phyloP scores from a whole-genome alignment of 164 flowering plant species.

The Magnolia sinica region DNA sequence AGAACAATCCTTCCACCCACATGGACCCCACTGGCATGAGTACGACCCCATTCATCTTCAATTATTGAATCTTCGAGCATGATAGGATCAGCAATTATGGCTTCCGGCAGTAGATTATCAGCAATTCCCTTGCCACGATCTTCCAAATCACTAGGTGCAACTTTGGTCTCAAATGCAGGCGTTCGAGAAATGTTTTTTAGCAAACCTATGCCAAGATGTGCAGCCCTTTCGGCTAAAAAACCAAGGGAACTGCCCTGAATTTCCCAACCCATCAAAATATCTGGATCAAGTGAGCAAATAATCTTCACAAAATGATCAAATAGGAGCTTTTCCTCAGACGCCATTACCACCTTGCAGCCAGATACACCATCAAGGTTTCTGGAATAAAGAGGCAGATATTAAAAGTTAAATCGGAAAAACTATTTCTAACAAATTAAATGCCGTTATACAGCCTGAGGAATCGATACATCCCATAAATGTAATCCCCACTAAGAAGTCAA shows the following conservation, averaged over 20 bases:
- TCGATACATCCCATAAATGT: neutral
- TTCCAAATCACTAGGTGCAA: constrained; percentile 25
- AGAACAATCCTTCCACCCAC: constrained; percentile 93
- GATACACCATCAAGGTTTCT: constrained; percentile 67
- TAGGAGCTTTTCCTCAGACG: constrained; percentile 57
- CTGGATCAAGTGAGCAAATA: constrained; percentile 66
- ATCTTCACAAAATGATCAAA: constrained; percentile 52
- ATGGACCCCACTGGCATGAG: constrained; percentile 96
- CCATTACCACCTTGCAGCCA: constrained; percentile 45
- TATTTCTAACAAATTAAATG: neutral
- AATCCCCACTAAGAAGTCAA: neutral
- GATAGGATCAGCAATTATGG: constrained; percentile 36
- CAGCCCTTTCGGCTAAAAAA: constrained; percentile 91
- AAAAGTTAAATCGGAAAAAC: neutral
- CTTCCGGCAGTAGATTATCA: constrained; percentile 32
- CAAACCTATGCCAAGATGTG: constrained; percentile 66
- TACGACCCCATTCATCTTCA: constrained; percentile 98
- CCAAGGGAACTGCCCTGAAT: constrained; percentile 91
- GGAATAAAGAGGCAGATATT: constrained; percentile 16
- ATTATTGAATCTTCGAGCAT: constrained; percentile 48
- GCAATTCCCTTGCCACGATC: constrained; percentile 22
- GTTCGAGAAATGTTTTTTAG: constrained; percentile 70
- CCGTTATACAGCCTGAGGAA: neutral
- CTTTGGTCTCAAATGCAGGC: constrained; percentile 42
- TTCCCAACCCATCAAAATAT: constrained; percentile 95